Percentiles rank a stretch among this genome's conserved stretches.
Conservation (phyloP, 2,329 filamentous ascomycete species). For the Diplodia scrobiculata region DNA sequence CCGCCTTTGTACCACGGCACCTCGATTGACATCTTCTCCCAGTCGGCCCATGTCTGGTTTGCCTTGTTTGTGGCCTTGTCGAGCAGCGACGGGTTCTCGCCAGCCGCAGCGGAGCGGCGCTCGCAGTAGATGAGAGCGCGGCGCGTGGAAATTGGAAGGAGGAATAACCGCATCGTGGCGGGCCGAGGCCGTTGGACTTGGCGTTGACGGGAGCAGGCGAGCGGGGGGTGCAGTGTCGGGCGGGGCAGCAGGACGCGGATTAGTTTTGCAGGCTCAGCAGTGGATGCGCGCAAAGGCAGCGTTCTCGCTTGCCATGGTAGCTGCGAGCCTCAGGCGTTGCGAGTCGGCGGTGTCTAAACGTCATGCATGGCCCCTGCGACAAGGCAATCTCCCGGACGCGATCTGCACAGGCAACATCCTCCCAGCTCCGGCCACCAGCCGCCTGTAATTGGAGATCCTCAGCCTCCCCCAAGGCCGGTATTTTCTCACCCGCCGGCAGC, state of each 20-base stretch:
- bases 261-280: background rate
- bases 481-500: constrained; percentile 21
- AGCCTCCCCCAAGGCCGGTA: constrained; percentile 23
- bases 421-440: constrained; percentile 25
- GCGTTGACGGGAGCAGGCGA: constrained; percentile 1
- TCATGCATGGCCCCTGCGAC: constrained; percentile 11
- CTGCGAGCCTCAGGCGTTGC: constrained; percentile 29
- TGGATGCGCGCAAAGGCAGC: constrained; percentile 9
- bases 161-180: constrained; percentile 78
- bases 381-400: constrained; percentile 25
- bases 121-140: constrained; percentile 92
- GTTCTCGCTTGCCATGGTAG: constrained; percentile 9
- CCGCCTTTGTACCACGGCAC: constrained; percentile 55
- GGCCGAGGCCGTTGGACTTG: constrained; percentile 1
- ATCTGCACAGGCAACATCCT: constrained; percentile 27
- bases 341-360: constrained; percentile 2
- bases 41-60: constrained; percentile 75
- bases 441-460: constrained; percentile 25
- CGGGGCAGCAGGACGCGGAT: constrained; percentile 30
- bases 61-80: constrained; percentile 74
- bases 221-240: constrained; percentile 29
- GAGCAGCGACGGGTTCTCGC: constrained; percentile 60
- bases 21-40: constrained; percentile 68
- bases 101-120: constrained; percentile 57
- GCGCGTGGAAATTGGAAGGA: constrained; percentile 88